Conservation (phyloP, 768 basidiomycete species). For the Suillus placidus region DNA sequence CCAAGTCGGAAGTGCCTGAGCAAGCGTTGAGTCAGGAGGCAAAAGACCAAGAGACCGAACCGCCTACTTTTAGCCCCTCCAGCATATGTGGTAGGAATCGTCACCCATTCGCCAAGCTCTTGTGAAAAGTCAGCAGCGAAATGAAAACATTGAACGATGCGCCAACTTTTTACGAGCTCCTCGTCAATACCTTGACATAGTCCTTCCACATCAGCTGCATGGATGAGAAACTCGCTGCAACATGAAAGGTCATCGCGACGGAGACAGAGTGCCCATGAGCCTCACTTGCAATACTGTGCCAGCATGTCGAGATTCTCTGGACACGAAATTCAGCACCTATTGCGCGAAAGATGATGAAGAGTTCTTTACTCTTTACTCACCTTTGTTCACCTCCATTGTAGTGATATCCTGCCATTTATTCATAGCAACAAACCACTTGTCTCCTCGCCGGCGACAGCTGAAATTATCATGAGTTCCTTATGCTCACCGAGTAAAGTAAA, state of each 20-base stretch:
- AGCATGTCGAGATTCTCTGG: slow-evolving; percentile 77
- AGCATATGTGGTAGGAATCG: slow-evolving; percentile 93
- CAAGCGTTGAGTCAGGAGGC: slow-evolving; percentile 10
- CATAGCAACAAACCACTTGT: slow-evolving; percentile 94
- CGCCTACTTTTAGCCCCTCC: slow-evolving; percentile 86
- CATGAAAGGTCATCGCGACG: slow-evolving; percentile 10
- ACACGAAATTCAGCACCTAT: neutral
- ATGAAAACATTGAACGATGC: neutral
- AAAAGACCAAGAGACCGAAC: neutral
- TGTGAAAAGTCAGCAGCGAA: slow-evolving; percentile 15
- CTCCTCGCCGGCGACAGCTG: slow-evolving; percentile 80
- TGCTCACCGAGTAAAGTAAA: too few relatives aligned
- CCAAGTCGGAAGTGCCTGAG: slow-evolving; percentile 78
- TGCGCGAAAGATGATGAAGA: neutral
- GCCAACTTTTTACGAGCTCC: slow-evolving; percentile 77
- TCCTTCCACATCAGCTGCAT: slow-evolving; percentile 99
- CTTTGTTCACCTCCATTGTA: slow-evolving; percentile 88
- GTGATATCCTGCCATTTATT: slow-evolving; percentile 98
- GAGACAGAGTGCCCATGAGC: slow-evolving; percentile 1
- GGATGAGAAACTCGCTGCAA: slow-evolving; percentile 86
- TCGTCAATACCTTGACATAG: slow-evolving; percentile 96
- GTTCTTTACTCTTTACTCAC: slow-evolving; percentile 38
- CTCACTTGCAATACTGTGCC: slow-evolving; percentile 79
- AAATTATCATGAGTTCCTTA: slow-evolving; percentile 5
- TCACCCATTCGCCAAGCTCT: slow-evolving; percentile 92